A percentile compares a stretch with the other conserved stretches of the same genome.
These are phyloP conservation scores for Globisporangium recalcitrans DNA, from an alignment of 352 stramenopile species.

Conservation along the genomic window DNA sequence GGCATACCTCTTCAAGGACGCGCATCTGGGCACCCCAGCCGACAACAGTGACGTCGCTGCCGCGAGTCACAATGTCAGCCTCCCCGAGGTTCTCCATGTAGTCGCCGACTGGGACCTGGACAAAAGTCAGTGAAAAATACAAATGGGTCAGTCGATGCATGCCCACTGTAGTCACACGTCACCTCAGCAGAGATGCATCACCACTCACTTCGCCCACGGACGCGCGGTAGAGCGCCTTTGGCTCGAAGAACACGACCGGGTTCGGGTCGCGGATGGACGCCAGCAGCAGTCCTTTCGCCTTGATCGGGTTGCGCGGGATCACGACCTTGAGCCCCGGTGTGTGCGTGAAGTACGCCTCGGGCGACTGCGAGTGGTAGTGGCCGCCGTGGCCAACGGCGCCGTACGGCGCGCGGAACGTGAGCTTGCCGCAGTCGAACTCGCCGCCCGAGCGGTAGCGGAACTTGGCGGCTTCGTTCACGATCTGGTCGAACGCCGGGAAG, in stretches of 20 bases:
- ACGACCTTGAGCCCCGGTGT: constrained; percentile 97
- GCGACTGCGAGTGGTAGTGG: constrained; percentile 94
- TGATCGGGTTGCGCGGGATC: constrained; percentile 91
- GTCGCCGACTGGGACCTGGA: constrained; percentile 90
- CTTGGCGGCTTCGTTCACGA: constrained; percentile 98
- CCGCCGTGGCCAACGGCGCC: constrained; percentile 92
- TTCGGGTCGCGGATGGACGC: constrained; percentile 95
- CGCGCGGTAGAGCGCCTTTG: constrained; percentile 97
- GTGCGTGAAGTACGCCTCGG: constrained; percentile 96
- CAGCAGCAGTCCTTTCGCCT: constrained; percentile 96
- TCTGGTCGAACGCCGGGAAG: constrained; percentile 95
- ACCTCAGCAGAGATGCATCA: too few species aligned
- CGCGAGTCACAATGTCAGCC: constrained; percentile 90
- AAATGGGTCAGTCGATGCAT: too few species aligned
- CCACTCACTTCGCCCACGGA: constrained; percentile 91
- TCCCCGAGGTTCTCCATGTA: constrained; percentile 93
- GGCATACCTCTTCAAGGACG: constrained; percentile 2
- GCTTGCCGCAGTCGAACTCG: constrained; percentile 96
- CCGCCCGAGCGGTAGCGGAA: constrained; percentile 97
- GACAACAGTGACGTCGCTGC: constrained; percentile 94
- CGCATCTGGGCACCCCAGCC: constrained; percentile 92
- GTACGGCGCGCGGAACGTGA: constrained; percentile 95
- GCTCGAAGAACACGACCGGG: constrained; percentile 97
- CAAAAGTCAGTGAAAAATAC: too few species aligned
- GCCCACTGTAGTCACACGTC: too few species aligned